These are phyloP conservation scores for Limnanthes douglasii DNA, from an alignment of 345 rosid genomes.

Conservation along the genomic window DNA sequence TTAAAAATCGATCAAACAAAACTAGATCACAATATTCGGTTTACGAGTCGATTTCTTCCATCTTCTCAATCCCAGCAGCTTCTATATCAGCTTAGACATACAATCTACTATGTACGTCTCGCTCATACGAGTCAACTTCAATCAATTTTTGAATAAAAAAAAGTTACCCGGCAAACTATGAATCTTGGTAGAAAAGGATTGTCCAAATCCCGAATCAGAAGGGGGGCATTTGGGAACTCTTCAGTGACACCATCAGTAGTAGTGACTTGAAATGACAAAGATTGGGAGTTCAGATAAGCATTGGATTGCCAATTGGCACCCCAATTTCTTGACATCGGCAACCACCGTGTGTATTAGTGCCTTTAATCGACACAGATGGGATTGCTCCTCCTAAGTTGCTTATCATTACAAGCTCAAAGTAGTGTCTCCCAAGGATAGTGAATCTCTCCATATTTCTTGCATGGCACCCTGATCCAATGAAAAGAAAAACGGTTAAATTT, in stretches of 20 bases:
- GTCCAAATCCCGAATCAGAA: conserved; percentile 61
- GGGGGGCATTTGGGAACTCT: conserved; percentile 31
- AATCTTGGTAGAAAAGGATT: conserved; percentile 25
- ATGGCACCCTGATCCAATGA: conserved; percentile 50
- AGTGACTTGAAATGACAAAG: conserved; percentile 62
- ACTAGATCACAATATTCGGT: no score
- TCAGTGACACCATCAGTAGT: conserved; percentile 49
- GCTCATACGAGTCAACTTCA: no score
- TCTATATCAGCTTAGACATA: no score
- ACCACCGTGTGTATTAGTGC: conserved; percentile 67
- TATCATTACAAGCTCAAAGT: conserved; percentile 70
- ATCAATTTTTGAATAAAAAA: no score
- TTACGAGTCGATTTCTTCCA: no score
- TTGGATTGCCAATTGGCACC: conserved; percentile 97
- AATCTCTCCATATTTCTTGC: conserved; percentile 76
- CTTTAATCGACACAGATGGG: conserved; percentile 47
- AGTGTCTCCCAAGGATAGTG: conserved; percentile 63
- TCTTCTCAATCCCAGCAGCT: no score
- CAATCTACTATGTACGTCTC: no score
- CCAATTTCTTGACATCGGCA: conserved; percentile 85
- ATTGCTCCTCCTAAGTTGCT: conserved; percentile 66
- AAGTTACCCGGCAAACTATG: no score
- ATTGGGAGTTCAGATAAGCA: conserved; percentile 60
- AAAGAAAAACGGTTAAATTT: no score
- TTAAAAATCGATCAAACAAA: no score